phyloP scores from a whole-genome alignment of 108 stramenopile species.

The Nitzschia inconspicua region DNA sequence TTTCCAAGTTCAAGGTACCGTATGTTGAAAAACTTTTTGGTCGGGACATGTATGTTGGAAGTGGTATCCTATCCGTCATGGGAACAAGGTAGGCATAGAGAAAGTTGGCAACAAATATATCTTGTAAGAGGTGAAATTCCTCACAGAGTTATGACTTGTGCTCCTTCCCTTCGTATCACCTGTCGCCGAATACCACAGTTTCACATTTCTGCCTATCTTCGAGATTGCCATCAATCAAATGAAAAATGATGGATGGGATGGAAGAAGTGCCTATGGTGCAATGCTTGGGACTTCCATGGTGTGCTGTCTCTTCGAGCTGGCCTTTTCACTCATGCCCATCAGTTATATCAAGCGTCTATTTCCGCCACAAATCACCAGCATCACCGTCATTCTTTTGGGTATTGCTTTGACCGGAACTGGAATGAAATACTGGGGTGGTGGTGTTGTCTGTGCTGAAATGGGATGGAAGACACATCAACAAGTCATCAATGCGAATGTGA shows the following conservation, averaged over 20 bases:
- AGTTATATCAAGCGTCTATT: conserved; percentile 50
- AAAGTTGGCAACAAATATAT: no score
- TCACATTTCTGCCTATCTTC: conserved; percentile 68
- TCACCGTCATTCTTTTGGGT: conserved; percentile 80
- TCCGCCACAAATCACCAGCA: conserved; percentile 66
- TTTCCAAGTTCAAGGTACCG: conserved; percentile 49
- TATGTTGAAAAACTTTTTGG: conserved; percentile 50
- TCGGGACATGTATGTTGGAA: conserved; percentile 48
- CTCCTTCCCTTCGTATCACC: no score
- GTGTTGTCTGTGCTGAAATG: conserved; percentile 78
- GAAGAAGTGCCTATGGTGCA: conserved; percentile 68
- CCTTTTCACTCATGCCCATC: conserved; percentile 48
- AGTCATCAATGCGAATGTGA: conserved; percentile 23
- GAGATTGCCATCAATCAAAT: conserved; percentile 68
- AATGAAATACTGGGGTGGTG: conserved; percentile 87
- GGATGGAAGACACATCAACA: conserved; percentile 57
- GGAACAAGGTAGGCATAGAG: no score
- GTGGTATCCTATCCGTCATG: conserved; percentile 74
- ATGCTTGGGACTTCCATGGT: conserved; percentile 73
- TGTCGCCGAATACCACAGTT: neutral
- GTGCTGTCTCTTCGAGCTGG: conserved; percentile 59
- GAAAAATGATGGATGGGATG: conserved; percentile 50
- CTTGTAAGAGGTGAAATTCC: no score
- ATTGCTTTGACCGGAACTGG: conserved; percentile 76
- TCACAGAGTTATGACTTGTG: no score